Evolutionary conservation across 2,329 filamentous ascomycete species (phyloP).

Genomic region (Chaetomiaceae sp.): DNA sequence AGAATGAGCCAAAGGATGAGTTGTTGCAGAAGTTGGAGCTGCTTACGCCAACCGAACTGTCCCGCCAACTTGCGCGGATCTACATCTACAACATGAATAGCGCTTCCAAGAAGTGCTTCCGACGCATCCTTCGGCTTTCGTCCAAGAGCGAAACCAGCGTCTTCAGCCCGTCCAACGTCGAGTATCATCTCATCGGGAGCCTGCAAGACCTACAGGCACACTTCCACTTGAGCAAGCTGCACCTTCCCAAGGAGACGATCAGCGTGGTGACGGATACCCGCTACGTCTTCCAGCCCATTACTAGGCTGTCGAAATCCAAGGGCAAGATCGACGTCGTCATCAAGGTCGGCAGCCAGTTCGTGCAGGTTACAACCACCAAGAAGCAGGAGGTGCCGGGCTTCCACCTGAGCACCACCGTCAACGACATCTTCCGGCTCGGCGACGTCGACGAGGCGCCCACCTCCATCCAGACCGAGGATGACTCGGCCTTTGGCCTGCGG

Average conservation of each 20-base stretch:
- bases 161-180: constrained; percentile 60
- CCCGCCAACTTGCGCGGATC: constrained; percentile 53
- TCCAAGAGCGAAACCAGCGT: constrained; percentile 56
- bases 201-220: constrained; percentile 61
- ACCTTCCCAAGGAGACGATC: constrained; percentile 65
- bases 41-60: constrained; percentile 57
- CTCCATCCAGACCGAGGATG: constrained; percentile 60
- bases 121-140: constrained; percentile 57
- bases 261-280: constrained; percentile 62
- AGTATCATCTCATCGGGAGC: constrained; percentile 62
- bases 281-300: constrained; percentile 62
- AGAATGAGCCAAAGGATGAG: constrained; percentile 61
- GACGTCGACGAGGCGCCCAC: constrained; percentile 64
- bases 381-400: constrained; percentile 63
- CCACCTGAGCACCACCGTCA: constrained; percentile 58
- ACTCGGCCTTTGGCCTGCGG: constrained; percentile 61
- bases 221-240: constrained; percentile 61
- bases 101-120: constrained; percentile 62
- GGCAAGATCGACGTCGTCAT: constrained; percentile 66
- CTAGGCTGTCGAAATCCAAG: constrained; percentile 61
- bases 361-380: constrained; percentile 64
- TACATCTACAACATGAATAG: constrained; percentile 74
- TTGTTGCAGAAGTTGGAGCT: constrained; percentile 59
- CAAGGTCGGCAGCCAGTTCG: constrained; percentile 64
- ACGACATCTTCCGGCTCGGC: constrained; percentile 64